phyloP scores from a whole-genome alignment of 2,329 filamentous ascomycete genomes.

The Rhinocladiella mackenziei region DNA sequence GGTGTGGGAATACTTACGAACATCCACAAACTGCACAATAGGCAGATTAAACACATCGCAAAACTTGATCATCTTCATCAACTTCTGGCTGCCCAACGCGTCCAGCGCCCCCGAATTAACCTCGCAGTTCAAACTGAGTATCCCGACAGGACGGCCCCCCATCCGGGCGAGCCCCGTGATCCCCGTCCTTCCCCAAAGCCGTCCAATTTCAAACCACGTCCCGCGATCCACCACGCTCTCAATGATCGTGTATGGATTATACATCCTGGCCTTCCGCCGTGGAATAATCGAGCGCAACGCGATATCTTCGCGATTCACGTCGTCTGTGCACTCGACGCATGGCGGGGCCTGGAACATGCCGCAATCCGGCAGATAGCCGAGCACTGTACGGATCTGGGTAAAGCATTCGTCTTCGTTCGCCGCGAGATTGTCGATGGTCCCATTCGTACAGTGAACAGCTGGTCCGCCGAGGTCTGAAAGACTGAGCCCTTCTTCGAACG shows the following conservation, averaged over 20 bases:
- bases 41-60: conserved; percentile 64
- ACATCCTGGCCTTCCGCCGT: conserved; percentile 56
- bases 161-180: conserved; percentile 59
- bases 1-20: conserved; percentile 43
- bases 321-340: conserved; percentile 42
- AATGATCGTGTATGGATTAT: conserved; percentile 56
- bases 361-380: conserved; percentile 57
- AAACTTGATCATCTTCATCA: conserved; percentile 58
- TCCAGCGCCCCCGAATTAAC: conserved; percentile 58
- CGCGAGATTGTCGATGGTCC: conserved; percentile 63
- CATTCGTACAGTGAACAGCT: conserved; percentile 60
- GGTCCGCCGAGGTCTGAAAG: conserved; percentile 59
- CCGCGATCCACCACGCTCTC: conserved; percentile 52
- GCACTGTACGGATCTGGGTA: conserved; percentile 54
- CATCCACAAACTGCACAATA: conserved; percentile 60
- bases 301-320: conserved; percentile 50
- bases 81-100: conserved; percentile 57
- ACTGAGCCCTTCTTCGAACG: conserved; percentile 60
- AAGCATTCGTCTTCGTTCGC: conserved; percentile 58
- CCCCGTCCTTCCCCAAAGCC: conserved; percentile 59
- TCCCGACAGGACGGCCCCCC: conserved; percentile 55
- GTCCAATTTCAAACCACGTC: conserved; percentile 62
- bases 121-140: conserved; percentile 59
- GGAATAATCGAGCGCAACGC: conserved; percentile 58
- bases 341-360: conserved; percentile 52